phyloP scores from a whole-genome alignment of 306 rosid species.

The Castanea crenata region DNA sequence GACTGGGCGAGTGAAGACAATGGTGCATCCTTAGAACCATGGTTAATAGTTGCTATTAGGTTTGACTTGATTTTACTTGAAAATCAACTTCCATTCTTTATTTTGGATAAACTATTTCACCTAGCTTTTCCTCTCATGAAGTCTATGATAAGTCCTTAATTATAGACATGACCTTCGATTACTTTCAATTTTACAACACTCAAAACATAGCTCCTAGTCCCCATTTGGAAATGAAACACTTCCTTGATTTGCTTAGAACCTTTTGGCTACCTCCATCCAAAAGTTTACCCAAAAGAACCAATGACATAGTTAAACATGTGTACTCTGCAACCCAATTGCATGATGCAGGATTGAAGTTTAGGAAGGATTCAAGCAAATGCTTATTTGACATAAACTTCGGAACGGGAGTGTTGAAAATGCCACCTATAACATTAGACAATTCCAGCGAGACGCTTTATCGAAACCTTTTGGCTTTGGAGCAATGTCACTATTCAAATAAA shows the following conservation, averaged over 20 bases:
- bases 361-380: not conserved
- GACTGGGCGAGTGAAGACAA: not conserved
- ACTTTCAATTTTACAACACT: not conserved
- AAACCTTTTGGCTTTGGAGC: not conserved
- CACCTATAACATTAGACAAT: not conserved
- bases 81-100: not conserved
- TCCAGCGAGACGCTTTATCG: not conserved
- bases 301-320: not conserved
- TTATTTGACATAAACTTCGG: not conserved
- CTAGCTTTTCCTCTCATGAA: too few relatives aligned
- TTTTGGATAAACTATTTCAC: not conserved
- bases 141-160: fast-evolving
- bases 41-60: not conserved
- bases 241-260: not conserved
- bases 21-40: not conserved
- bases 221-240: not conserved
- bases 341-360: not conserved
- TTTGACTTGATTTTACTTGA: not conserved
- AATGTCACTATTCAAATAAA: too few relatives aligned
- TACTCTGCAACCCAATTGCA: not conserved
- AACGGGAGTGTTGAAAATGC: not conserved
- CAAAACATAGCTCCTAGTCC: not conserved
- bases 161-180: not conserved
- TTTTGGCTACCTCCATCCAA: not conserved
- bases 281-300: not conserved